Percentiles rank a stretch among this genome's conserved stretches.
These are phyloP conservation scores for Eucalyptus brandiana DNA, from an alignment of 345 rosid genomes.

Conservation along the genomic window DNA sequence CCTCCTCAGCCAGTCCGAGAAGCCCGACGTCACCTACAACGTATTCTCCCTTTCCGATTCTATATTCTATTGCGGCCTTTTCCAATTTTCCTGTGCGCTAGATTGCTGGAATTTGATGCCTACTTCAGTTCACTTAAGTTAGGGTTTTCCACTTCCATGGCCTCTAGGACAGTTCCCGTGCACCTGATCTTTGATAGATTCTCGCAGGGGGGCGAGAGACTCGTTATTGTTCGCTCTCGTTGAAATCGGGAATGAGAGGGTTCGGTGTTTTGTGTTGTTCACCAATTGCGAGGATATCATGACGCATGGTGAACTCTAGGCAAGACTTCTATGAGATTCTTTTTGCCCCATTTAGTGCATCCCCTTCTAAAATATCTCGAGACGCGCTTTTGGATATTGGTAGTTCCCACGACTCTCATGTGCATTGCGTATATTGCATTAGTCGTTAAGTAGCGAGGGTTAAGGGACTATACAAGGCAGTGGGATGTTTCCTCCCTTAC, in stretches of 20 bases:
- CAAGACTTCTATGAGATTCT: not conserved
- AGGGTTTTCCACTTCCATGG: not conserved
- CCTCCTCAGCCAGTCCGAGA: constrained; percentile 92
- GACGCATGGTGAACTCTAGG: not conserved
- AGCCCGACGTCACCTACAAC: constrained; percentile 90
- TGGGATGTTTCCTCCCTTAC: not conserved
- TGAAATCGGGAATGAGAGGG: not conserved
- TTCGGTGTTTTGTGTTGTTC: not conserved
- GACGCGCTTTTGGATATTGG: not conserved
- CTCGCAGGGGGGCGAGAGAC: not conserved
- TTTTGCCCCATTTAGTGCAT: not conserved
- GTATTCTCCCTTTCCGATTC: constrained; percentile 7
- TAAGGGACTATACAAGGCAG: not conserved
- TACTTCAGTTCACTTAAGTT: not conserved
- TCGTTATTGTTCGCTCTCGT: not conserved
- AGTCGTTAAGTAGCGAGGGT: not conserved
- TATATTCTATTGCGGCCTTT: not conserved
- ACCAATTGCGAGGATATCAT: not conserved
- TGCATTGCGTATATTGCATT: not conserved
- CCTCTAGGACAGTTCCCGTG: not conserved
- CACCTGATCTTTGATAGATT: not conserved
- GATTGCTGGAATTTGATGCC: not conserved
- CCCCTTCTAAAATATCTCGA: not conserved
- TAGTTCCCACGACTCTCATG: not conserved
- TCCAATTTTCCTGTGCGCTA: not conserved